Conservation (phyloP, 1,139 yeast species). For the Kurtzmaniella quercitrusa region DNA sequence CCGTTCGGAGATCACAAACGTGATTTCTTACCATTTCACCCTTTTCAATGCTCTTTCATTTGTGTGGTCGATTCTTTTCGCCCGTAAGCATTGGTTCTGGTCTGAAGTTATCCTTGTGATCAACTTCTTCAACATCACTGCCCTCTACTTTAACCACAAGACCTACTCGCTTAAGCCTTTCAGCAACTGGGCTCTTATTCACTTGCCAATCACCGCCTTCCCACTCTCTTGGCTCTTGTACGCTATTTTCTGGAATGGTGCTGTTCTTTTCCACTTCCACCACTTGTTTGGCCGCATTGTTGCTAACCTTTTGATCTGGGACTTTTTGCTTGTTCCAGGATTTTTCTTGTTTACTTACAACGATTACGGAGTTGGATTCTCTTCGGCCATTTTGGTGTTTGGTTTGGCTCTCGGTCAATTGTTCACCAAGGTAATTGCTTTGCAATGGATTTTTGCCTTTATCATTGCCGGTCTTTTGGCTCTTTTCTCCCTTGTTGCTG, state of each 20-base stretch:
- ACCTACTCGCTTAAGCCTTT: slow-evolving; percentile 55
- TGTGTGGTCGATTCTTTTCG: slow-evolving; percentile 60
- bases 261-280: slow-evolving; percentile 57
- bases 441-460: slow-evolving; percentile 84
- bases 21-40: slow-evolving; percentile 60
- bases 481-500: slow-evolving; percentile 42
- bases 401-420: slow-evolving; percentile 72
- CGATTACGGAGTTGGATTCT: slow-evolving; percentile 70
- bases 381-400: slow-evolving; percentile 52
- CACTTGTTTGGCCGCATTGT: slow-evolving; percentile 60
- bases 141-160: slow-evolving; percentile 56
- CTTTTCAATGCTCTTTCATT: slow-evolving; percentile 57
- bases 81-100: slow-evolving; percentile 48
- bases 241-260: slow-evolving; percentile 81
- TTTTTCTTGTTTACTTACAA: slow-evolving; percentile 53
- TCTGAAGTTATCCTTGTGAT: slow-evolving; percentile 52
- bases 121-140: slow-evolving; percentile 57
- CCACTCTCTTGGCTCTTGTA: slow-evolving; percentile 74
- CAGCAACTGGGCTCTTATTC: slow-evolving; percentile 53
- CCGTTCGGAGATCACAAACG: slow-evolving; percentile 23
- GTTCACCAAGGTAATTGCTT: slow-evolving; percentile 62
- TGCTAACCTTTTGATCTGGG: slow-evolving; percentile 77
- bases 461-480: slow-evolving; percentile 55
- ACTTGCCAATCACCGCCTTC: slow-evolving; percentile 61
- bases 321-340: slow-evolving; percentile 63